phyloP scores from a whole-genome alignment of 1,284 basidiomycete species.

The Ceratobasidium sp. region DNA sequence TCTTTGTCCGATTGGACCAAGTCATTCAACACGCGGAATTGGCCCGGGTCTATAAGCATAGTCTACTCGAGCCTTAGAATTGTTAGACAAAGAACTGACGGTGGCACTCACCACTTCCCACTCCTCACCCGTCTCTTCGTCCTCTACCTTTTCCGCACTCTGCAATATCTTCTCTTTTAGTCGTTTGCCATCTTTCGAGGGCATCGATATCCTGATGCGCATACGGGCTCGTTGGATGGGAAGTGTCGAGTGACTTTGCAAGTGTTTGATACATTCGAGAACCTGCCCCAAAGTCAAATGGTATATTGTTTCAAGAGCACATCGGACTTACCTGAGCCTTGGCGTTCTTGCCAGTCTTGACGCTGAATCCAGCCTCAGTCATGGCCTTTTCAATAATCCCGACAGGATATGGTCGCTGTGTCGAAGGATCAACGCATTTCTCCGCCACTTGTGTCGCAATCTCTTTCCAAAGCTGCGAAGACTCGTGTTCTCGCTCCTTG shows the following conservation, averaged over 20 bases:
- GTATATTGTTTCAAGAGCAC: background rate
- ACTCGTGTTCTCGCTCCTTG: conserved; percentile 93
- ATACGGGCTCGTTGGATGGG: conserved; percentile 93
- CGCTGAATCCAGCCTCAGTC: conserved; percentile 92
- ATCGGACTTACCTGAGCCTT: conserved; percentile 79
- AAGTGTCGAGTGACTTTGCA: conserved; percentile 83
- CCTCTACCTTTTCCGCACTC: conserved; percentile 85
- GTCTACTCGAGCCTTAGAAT: conserved; percentile 61
- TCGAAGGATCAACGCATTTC: conserved; percentile 93
- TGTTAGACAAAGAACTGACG: background rate
- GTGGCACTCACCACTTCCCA: conserved; percentile 83
- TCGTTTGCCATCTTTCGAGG: conserved; percentile 74
- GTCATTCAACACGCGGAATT: conserved; percentile 90
- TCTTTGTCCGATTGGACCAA: conserved; percentile 84
- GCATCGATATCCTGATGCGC: conserved; percentile 87
- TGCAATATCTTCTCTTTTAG: conserved; percentile 79
- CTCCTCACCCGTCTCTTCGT: conserved; percentile 80
- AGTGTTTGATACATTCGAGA: conserved; percentile 87
- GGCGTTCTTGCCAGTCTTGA: conserved; percentile 88
- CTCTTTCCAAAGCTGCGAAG: conserved; percentile 85
- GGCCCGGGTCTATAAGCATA: conserved; percentile 91
- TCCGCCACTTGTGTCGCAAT: conserved; percentile 94
- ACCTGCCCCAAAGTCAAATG: conserved; percentile 63
- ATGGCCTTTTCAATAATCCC: conserved; percentile 99
- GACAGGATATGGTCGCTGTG: conserved; percentile 90